phyloP scores from a whole-genome alignment of 2,329 filamentous ascomycete species.

The Zasmidium cellare region DNA sequence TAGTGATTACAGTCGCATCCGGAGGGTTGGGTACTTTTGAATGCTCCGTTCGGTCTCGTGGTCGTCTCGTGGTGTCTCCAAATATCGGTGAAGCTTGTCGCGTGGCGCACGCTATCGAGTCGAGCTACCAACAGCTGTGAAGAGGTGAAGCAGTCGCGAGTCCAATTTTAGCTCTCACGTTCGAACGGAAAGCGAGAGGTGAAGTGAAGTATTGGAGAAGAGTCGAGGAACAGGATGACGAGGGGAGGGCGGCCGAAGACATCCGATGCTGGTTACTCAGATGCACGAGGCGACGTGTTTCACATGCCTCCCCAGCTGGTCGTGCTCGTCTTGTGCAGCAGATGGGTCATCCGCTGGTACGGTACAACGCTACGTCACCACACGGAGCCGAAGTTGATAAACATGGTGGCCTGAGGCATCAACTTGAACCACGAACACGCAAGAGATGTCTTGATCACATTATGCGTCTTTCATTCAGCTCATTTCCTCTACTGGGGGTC shows the following conservation, averaged over 20 bases:
- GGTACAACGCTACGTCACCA: conserved; percentile 2
- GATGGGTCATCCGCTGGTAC: too few relatives aligned
- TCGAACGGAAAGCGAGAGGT: neutral
- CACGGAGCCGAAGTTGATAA: neutral
- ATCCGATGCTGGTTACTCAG: conserved; percentile 1
- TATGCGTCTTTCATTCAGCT: neutral
- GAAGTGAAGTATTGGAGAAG: neutral
- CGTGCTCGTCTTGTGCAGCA: neutral
- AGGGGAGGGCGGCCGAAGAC: neutral
- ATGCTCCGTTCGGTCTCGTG: neutral
- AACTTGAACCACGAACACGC: neutral
- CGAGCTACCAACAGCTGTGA: neutral
- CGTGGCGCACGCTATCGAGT: neutral
- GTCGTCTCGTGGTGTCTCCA: neutral
- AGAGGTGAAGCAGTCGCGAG: too few relatives aligned
- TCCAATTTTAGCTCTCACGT: too few relatives aligned
- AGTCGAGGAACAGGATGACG: neutral
- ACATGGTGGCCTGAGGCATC: neutral
- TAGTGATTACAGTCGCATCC: neutral
- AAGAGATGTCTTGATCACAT: neutral
- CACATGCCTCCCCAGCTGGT: neutral
- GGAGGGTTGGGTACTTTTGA: neutral
- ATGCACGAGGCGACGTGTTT: neutral
- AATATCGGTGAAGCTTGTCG: neutral
- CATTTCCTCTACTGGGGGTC: neutral